A percentile compares a stretch with the other conserved stretches of the same genome.
phyloP scores from a whole-genome alignment of 257 asterid species.

The Hygrophila difformis region DNA sequence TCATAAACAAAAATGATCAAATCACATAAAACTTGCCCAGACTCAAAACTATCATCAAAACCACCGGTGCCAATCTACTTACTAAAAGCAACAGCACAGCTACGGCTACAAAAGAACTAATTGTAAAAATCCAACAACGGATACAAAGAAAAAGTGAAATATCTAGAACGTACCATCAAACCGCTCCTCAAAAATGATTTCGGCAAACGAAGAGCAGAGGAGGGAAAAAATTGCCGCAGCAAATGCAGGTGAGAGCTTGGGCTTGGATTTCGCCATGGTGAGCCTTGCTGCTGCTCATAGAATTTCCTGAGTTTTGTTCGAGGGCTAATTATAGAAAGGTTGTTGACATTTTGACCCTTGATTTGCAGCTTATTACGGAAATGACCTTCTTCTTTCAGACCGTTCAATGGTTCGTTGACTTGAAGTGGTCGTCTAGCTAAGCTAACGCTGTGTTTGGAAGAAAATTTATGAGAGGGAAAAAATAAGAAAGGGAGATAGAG shows the following conservation, averaged over 20 bases:
- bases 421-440: constrained; percentile 27
- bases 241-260: constrained; percentile 4
- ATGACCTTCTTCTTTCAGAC: constrained; percentile 17
- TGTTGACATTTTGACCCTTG: constrained; percentile 11
- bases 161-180: constrained; percentile 51
- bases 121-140: neutral
- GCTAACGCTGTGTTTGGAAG: constrained; percentile 11
- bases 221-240: constrained; percentile 20
- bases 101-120: neutral
- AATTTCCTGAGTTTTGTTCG: too few relatives aligned
- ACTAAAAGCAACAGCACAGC: neutral
- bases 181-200: constrained; percentile 79
- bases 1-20: neutral
- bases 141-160: neutral
- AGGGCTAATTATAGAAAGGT: constrained; percentile 20
- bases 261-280: constrained; percentile 15
- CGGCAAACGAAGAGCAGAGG: constrained; percentile 39
- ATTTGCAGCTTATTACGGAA: constrained; percentile 19
- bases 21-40: neutral
- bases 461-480: too few relatives aligned
- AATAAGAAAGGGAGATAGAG: too few relatives aligned
- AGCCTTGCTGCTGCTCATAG: neutral
- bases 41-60: neutral
- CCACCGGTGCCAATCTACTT: neutral
- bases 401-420: constrained; percentile 9